phyloP scores from a whole-genome alignment of 2,329 filamentous ascomycete species.

The Triangularia setosa region DNA sequence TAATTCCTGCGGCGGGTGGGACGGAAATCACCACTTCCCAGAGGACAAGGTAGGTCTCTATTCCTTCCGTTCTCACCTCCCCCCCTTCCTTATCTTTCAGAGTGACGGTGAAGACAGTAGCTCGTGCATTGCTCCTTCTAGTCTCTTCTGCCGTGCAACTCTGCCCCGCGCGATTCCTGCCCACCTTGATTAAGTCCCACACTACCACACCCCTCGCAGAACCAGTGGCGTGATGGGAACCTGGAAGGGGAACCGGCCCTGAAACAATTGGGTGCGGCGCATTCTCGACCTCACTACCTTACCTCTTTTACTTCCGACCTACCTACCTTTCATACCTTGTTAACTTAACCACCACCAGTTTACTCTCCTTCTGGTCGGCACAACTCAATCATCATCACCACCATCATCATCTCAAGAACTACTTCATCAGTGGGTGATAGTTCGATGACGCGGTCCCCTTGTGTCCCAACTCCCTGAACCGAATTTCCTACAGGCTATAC shows the following conservation, averaged over 20 bases:
- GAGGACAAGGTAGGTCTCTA: too few relatives aligned
- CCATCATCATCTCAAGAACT: neutral
- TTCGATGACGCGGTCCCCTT: neutral
- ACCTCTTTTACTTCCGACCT: neutral
- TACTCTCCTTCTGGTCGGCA: neutral
- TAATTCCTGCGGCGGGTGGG: neutral
- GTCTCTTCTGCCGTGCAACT: slow-evolving; percentile 10
- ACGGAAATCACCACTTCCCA: neutral
- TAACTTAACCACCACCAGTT: neutral
- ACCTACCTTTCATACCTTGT: neutral
- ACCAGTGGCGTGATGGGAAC: neutral
- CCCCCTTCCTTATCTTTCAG: neutral
- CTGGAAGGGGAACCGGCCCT: neutral
- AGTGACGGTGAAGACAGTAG: neutral
- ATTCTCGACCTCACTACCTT: neutral
- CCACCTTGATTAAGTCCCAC: neutral
- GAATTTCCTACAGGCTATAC: neutral
- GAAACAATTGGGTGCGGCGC: neutral
- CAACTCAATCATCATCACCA: too few relatives aligned
- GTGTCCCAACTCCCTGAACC: neutral
- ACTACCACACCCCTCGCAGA: neutral
- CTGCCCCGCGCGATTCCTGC: slow-evolving; percentile 4
- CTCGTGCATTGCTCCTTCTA: neutral
- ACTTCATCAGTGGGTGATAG: neutral
- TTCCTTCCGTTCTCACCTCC: neutral